phyloP scores from a whole-genome alignment of 1,284 basidiomycete genomes.

The Malassezia globosa region DNA sequence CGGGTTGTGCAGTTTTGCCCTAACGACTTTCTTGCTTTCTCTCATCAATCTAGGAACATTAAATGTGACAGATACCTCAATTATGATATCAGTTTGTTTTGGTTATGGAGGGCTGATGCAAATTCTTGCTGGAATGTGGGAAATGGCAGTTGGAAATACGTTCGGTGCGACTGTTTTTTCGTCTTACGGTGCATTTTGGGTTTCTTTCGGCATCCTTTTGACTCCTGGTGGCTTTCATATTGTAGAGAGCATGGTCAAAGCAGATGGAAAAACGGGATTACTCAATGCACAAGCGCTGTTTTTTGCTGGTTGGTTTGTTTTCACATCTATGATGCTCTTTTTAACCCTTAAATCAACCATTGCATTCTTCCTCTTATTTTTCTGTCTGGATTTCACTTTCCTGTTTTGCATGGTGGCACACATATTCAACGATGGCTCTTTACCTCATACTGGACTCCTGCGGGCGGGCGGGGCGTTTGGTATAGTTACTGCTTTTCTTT shows the following conservation, averaged over 20 bases:
- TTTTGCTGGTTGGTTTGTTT: conserved; percentile 40
- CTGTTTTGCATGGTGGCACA: conserved; percentile 45
- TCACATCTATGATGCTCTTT: conserved; percentile 32
- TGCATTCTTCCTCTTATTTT: conserved; percentile 55
- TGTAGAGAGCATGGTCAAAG: conserved; percentile 14
- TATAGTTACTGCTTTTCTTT: conserved; percentile 24
- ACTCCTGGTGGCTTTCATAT: conserved; percentile 31
- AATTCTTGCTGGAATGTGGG: conserved; percentile 54
- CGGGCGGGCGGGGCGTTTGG: conserved; percentile 23
- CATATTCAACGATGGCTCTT: conserved; percentile 22
- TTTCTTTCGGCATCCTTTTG: conserved; percentile 32
- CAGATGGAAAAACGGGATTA: conserved; percentile 22
- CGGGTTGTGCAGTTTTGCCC: conserved; percentile 48
- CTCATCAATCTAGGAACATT: conserved; percentile 42
- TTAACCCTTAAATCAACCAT: conserved; percentile 32
- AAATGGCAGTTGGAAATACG: conserved; percentile 62
- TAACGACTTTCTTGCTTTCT: conserved; percentile 54
- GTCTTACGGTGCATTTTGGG: conserved; percentile 43
- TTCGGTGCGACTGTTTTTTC: conserved; percentile 55
- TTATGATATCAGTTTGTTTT: conserved; percentile 35
- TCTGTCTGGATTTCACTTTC: conserved; percentile 57
- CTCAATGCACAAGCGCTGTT: conserved; percentile 29
- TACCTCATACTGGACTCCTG: background rate
- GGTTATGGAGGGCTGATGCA: conserved; percentile 64
- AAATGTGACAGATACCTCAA: conserved; percentile 30